Evolutionary conservation across 2,329 filamentous ascomycete species (phyloP).

Genomic region (Cercospora sesami): DNA sequence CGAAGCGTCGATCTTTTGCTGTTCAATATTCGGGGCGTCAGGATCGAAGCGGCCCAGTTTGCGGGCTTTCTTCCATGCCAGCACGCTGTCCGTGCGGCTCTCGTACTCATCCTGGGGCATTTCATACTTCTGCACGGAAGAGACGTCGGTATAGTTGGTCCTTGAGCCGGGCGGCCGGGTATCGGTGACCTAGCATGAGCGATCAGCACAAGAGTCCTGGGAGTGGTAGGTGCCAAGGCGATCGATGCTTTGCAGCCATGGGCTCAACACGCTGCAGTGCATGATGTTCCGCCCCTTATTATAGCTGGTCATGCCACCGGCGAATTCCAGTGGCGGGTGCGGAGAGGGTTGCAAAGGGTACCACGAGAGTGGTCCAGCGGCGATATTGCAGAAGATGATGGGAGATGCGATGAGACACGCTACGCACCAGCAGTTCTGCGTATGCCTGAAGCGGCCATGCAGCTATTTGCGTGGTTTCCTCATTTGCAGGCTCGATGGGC

Average conservation of each 20-base stretch:
- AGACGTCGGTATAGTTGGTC: conserved; percentile 78
- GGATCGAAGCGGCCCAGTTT: conserved; percentile 97
- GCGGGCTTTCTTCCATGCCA: conserved; percentile 93
- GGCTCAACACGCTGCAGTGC: not conserved
- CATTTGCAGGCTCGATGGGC: conserved; percentile 67
- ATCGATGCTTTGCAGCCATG: not conserved
- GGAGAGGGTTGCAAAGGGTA: not conserved
- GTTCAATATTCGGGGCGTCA: conserved; percentile 69
- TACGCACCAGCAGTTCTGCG: conserved; percentile 76
- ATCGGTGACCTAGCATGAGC: conserved; percentile 66
- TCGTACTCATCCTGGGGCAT: conserved; percentile 87
- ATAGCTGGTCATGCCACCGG: not conserved
- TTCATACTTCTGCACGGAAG: conserved; percentile 82
- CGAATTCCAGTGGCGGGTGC: not conserved
- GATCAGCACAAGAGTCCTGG: not conserved
- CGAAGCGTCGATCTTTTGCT: conserved; percentile 68
- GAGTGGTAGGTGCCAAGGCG: not conserved
- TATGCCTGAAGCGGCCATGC: conserved; percentile 69
- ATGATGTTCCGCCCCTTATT: not conserved
- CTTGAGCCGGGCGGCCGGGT: conserved; percentile 72
- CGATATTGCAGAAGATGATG: conserved; percentile 15
- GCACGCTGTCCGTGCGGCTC: conserved; percentile 79
- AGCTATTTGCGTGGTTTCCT: conserved; percentile 67
- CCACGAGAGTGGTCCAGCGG: not conserved
- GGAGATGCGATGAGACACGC: conserved; percentile 5